These are phyloP conservation scores for Fusarium anguioides DNA, from an alignment of 2,329 filamentous ascomycete species.

Conservation along the genomic window DNA sequence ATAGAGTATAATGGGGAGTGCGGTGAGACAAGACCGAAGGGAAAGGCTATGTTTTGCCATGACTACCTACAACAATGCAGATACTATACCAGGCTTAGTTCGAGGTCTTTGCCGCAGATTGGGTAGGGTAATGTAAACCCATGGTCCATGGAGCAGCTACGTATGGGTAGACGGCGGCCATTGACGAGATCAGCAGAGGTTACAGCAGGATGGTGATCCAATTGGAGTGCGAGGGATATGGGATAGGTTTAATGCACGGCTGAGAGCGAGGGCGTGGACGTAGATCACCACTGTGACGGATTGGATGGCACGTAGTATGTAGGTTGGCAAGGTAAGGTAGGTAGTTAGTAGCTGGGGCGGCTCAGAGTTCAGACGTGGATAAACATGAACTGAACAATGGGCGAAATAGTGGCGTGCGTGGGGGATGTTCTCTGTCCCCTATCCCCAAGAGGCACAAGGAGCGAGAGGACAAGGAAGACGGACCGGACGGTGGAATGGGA, in stretches of 20 bases:
- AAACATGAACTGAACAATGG: conserved; percentile 28
- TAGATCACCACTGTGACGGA: conserved; percentile 27
- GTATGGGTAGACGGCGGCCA: conserved; percentile 31
- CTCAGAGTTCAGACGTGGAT: conserved; percentile 32
- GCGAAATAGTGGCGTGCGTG: conserved; percentile 43
- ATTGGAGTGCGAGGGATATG: conserved; percentile 13
- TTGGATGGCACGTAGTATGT: conserved; percentile 19
- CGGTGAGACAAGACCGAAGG: conserved; percentile 25
- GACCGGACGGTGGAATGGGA: conserved; percentile 25
- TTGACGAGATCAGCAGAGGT: conserved; percentile 42
- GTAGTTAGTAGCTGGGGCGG: conserved; percentile 15
- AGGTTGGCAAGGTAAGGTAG: no score
- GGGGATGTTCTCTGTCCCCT: conserved; percentile 25
- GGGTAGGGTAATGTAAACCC: conserved; percentile 20
- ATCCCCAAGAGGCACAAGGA: conserved; percentile 26
- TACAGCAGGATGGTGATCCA: conserved; percentile 22
- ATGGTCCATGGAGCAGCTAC: conserved; percentile 28
- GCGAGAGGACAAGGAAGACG: conserved; percentile 32
- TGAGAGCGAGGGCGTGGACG: conserved; percentile 40
- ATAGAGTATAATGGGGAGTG: conserved; percentile 35
- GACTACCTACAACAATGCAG: not conserved
- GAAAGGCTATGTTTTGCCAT: conserved; percentile 3
- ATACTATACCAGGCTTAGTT: conserved; percentile 21
- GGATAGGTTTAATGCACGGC: conserved; percentile 8
- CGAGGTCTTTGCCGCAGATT: conserved; percentile 28